Evolutionary conservation across 805 yeast species (phyloP), one percentile per base, ranked within the genome.

Genomic region (Scheffersomyces ergatensis): DNA sequence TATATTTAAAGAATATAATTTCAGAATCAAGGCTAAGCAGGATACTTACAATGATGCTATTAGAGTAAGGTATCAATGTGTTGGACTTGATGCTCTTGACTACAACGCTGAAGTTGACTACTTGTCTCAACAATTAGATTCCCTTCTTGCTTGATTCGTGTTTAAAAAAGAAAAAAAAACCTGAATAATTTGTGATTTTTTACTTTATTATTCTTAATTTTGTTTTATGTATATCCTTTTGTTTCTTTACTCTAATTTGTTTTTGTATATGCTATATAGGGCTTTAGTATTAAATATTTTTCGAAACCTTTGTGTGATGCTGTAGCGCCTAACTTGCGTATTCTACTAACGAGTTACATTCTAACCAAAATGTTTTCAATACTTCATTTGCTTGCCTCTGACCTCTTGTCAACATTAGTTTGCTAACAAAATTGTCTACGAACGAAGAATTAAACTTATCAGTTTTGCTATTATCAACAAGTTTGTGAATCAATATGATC

Each of bases 41-140:
- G 97, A 93, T 55, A 80, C 76, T 46, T 93, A 87, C 62, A 85
- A 89, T 53, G 96, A 89, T 38, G 78, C 76, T 35, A 75, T 78
- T 23, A 77, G 92, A 60, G 80, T 87, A 14, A 78, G 97, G 59
- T 88, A 83, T 58, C 83, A 83, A 41, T 86, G 78, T 2, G 67
- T 78, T 36, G 72, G 76, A 13, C 49, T 83, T 20, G 70, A 70
- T 38, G 70, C 70, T 30, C 53, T 86, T 38, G 80, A 83, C 50
- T 83, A 60, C 54, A 66, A 64, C 40, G 72, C 72, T 25, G 95
- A 86, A 61, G 73, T 81, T 43, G 85, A 79, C 34, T 75, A 62
- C 37, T 70, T 86, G 53, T 72, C 75, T 24, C 70, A 68, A 41
- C 60, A 63, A 30, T 62, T 80, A 53, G 74, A 71, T 34, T 50